Conservation (phyloP, 2,329 filamentous ascomycete genomes). For the Pyrenophora graminea region DNA sequence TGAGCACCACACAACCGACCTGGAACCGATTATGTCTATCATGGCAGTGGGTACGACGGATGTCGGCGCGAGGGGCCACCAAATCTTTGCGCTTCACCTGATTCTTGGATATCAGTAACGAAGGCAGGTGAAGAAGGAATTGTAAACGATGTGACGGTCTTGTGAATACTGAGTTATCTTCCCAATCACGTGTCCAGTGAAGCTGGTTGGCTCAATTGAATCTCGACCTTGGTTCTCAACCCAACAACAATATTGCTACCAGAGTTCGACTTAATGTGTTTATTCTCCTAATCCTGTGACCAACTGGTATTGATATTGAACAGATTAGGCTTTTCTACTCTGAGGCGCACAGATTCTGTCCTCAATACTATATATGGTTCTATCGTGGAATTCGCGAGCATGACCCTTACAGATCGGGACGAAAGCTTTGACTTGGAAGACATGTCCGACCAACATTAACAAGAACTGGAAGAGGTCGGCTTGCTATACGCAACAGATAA, state of each 20-base stretch:
- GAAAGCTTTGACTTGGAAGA: constrained; percentile 12
- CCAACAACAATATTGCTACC: too few relatives aligned
- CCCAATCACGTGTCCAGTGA: too few relatives aligned
- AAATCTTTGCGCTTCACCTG: background rate
- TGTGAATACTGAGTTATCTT: too few relatives aligned
- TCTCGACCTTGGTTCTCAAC: too few relatives aligned
- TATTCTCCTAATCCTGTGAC: too few relatives aligned
- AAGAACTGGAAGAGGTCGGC: constrained; percentile 23
- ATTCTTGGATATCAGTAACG: background rate
- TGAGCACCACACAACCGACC: background rate
- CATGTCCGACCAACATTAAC: constrained; percentile 5
- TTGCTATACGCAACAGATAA: constrained; percentile 16
- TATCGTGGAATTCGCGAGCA: background rate
- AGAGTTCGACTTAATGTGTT: too few relatives aligned
- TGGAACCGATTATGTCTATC: constrained; percentile 3
- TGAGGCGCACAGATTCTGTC: too few relatives aligned
- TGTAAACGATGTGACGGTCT: too few relatives aligned
- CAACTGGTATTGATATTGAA: background rate
- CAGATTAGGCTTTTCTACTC: background rate
- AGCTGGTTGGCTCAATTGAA: too few relatives aligned
- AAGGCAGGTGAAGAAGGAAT: background rate
- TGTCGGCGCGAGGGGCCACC: background rate
- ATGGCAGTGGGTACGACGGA: background rate
- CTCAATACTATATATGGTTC: background rate
- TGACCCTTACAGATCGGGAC: constrained; percentile 1